Conservation (phyloP, 1,139 yeast species). For the Tardiomyces blankii region DNA sequence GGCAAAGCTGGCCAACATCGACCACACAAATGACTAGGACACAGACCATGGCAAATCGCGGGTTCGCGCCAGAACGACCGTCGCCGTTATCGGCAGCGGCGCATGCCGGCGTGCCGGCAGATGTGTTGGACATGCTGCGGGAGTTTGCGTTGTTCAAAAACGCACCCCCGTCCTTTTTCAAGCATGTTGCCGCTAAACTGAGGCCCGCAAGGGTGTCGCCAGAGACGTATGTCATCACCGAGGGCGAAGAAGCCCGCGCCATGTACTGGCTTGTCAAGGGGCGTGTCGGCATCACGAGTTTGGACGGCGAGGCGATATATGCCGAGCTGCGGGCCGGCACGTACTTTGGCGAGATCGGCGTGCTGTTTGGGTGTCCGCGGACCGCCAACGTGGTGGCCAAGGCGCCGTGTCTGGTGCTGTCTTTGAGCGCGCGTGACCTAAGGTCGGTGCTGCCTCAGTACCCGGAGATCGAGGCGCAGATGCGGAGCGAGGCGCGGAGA, state of each 20-base stretch:
- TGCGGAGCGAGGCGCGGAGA: constrained; percentile 71
- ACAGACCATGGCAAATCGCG: no score
- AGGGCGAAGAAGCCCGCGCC: constrained; percentile 64
- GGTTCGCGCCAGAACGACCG: not conserved
- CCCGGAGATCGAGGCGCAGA: constrained; percentile 55
- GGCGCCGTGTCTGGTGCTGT: constrained; percentile 54
- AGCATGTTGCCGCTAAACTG: constrained; percentile 46
- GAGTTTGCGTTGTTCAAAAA: constrained; percentile 51
- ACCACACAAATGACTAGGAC: no score
- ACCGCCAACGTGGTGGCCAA: constrained; percentile 74
- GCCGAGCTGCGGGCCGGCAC: constrained; percentile 61
- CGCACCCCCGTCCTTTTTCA: constrained; percentile 56
- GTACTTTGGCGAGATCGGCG: constrained; percentile 73
- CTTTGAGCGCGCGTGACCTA: constrained; percentile 53
- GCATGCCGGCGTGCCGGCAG: constrained; percentile 14
- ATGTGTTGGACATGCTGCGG: constrained; percentile 40
- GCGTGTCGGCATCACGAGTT: constrained; percentile 57
- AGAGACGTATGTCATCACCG: constrained; percentile 55
- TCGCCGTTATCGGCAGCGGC: not conserved
- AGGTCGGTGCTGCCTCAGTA: constrained; percentile 47
- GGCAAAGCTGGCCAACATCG: no score
- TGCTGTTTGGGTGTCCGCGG: constrained; percentile 60
- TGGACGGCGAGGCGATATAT: constrained; percentile 64
- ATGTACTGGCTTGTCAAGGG: constrained; percentile 78
- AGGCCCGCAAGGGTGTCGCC: constrained; percentile 52